Percentiles rank a stretch among this genome's conserved stretches.
Conservation (phyloP, 805 yeast species). For the Brettanomyces naardenensis region DNA sequence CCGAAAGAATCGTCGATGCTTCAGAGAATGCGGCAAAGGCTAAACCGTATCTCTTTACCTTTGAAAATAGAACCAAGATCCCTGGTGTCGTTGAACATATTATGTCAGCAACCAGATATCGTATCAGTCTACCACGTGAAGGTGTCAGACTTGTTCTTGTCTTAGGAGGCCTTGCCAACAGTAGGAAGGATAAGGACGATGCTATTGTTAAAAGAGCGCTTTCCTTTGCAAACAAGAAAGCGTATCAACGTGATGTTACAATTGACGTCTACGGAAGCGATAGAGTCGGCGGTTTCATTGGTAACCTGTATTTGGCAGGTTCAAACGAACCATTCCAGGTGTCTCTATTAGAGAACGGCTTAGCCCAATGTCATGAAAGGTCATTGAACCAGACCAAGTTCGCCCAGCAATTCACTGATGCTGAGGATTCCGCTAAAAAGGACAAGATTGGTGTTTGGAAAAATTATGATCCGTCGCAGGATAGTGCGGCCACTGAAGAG, state of each 20-base stretch:
- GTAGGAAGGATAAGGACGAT: conserved; percentile 26
- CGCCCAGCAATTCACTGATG: conserved; percentile 45
- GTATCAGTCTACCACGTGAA: conserved; percentile 63
- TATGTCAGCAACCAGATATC: conserved; percentile 58
- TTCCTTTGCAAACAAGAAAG: conserved; percentile 43
- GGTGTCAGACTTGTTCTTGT: conserved; percentile 62
- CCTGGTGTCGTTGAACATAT: conserved; percentile 69
- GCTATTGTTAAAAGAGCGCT: conserved; percentile 41
- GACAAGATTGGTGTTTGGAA: conserved; percentile 61
- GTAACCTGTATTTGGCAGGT: conserved; percentile 51
- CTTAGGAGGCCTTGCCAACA: conserved; percentile 61
- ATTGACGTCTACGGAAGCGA: conserved; percentile 64
- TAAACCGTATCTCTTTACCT: conserved; percentile 61
- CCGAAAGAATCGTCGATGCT: conserved; percentile 67
- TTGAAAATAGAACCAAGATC: conserved; percentile 56
- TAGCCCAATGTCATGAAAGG: conserved; percentile 54
- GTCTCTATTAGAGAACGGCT: conserved; percentile 52
- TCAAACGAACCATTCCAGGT: conserved; percentile 49
- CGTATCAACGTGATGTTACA: conserved; percentile 67
- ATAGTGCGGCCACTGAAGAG: conserved; percentile 26
- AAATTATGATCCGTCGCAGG: conserved; percentile 40
- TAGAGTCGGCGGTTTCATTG: conserved; percentile 75
- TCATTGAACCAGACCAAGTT: conserved; percentile 54
- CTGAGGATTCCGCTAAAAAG: conserved; percentile 54
- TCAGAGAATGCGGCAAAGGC: conserved; percentile 69